phyloP scores from a whole-genome alignment of 768 basidiomycete species.

The Naganishia kalamii region DNA sequence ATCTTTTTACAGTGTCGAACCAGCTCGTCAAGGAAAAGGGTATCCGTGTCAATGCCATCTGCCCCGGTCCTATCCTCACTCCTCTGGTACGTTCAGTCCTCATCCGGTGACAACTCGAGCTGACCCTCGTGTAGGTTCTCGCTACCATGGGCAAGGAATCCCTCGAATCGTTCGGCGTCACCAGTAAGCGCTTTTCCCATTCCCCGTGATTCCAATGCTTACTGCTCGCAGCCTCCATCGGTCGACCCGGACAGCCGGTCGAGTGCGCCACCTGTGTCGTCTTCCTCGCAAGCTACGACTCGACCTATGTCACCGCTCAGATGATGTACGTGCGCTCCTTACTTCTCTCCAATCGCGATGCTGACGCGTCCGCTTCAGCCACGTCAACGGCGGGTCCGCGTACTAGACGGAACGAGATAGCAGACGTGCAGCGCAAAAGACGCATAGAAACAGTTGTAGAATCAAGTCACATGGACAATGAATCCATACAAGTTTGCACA shows the following conservation, averaged over 20 bases:
- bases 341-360: not conserved
- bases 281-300: conserved; percentile 51
- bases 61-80: conserved; percentile 22
- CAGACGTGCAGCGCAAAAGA: not conserved
- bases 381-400: conserved; percentile 8
- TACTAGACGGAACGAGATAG: not conserved
- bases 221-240: conserved; percentile 25
- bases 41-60: conserved; percentile 51
- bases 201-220: conserved; percentile 14
- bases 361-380: not conserved
- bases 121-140: conserved; percentile 22
- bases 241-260: conserved; percentile 48
- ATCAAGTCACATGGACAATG: not conserved
- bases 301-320: conserved; percentile 44
- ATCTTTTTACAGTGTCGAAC: conserved; percentile 53
- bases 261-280: conserved; percentile 56
- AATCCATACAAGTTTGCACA: too few relatives aligned
- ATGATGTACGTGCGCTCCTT: not conserved
- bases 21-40: conserved; percentile 51
- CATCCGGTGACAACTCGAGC: not conserved
- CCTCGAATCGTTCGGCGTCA: conserved; percentile 39
- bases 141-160: conserved; percentile 46
- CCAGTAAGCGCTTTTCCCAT: conserved; percentile 14
- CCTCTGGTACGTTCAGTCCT: conserved; percentile 12
- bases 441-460: not conserved